These are phyloP conservation scores for Candida caryicola DNA, from an alignment of 805 yeast genomes.

Conservation along the genomic window DNA sequence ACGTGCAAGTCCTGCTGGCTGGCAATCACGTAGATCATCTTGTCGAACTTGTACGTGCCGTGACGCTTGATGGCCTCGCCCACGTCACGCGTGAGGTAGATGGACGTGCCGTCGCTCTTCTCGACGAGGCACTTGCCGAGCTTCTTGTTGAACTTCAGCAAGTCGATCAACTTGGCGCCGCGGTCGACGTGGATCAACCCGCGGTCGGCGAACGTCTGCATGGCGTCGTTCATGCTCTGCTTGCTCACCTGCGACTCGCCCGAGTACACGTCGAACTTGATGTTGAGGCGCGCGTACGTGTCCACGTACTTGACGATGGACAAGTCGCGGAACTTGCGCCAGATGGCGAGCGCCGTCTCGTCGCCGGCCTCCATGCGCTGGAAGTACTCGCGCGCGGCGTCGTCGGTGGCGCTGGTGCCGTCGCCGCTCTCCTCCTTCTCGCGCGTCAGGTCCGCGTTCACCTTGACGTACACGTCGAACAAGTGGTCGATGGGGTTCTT, in stretches of 20 bases:
- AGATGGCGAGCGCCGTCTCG: conserved; percentile 65
- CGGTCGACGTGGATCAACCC: conserved; percentile 78
- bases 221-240: conserved; percentile 65
- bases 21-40: conserved; percentile 95
- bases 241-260: conserved; percentile 94
- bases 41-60: conserved; percentile 80
- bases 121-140: conserved; percentile 90
- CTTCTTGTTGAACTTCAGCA: conserved; percentile 81
- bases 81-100: conserved; percentile 92
- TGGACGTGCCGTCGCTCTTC: conserved; percentile 92
- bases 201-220: conserved; percentile 59
- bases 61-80: conserved; percentile 95
- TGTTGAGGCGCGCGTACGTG: conserved; percentile 91
- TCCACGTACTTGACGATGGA: conserved; percentile 81
- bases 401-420: conserved; percentile 51
- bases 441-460: conserved; percentile 71
- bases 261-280: conserved; percentile 81
- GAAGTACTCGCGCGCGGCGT: conserved; percentile 84
- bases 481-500: conserved; percentile 89
- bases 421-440: conserved; percentile 50
- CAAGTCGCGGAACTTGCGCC: conserved; percentile 88
- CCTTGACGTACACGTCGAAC: conserved; percentile 87
- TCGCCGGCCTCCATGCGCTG: conserved; percentile 93
- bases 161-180: conserved; percentile 88
- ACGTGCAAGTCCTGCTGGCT: conserved; percentile 93